phyloP scores from a whole-genome alignment of 2,329 filamentous ascomycete genomes.

The Lasiodiplodia citricola region DNA sequence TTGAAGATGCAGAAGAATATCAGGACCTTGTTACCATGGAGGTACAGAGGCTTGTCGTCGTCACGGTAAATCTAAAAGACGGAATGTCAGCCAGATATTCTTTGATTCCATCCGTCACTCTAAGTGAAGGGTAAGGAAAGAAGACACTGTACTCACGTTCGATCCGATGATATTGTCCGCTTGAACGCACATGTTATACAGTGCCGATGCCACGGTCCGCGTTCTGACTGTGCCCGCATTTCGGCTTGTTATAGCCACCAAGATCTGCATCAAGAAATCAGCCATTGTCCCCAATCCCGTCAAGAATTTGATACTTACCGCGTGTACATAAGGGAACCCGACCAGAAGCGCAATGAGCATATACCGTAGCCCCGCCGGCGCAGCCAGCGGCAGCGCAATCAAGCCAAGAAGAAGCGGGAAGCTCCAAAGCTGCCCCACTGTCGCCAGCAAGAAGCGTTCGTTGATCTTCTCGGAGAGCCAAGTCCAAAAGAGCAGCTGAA shows the following conservation, averaged over 20 bases:
- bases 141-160: constrained; percentile 24
- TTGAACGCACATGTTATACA: constrained; percentile 63
- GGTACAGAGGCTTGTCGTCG: constrained; percentile 60
- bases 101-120: constrained; percentile 31
- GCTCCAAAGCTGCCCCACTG: constrained; percentile 49
- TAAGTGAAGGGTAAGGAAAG: constrained; percentile 28
- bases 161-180: constrained; percentile 45
- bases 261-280: constrained; percentile 42
- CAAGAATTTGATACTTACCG: constrained; percentile 32
- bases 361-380: constrained; percentile 47
- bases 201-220: constrained; percentile 65
- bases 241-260: constrained; percentile 65
- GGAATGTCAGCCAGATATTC: constrained; percentile 21
- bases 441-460: constrained; percentile 56
- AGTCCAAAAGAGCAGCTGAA: constrained; percentile 56
- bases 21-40: constrained; percentile 58
- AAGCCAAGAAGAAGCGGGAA: constrained; percentile 49
- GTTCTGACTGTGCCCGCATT: constrained; percentile 68
- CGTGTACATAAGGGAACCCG: constrained; percentile 55
- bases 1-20: constrained; percentile 55
- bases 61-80: constrained; percentile 54
- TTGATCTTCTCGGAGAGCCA: constrained; percentile 57
- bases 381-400: constrained; percentile 39
- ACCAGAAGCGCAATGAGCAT: constrained; percentile 46
- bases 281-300: neutral